Base-by-base conservation (phyloP, 352 stramenopile species). In the Elongisporangium prolatum region DNA sequence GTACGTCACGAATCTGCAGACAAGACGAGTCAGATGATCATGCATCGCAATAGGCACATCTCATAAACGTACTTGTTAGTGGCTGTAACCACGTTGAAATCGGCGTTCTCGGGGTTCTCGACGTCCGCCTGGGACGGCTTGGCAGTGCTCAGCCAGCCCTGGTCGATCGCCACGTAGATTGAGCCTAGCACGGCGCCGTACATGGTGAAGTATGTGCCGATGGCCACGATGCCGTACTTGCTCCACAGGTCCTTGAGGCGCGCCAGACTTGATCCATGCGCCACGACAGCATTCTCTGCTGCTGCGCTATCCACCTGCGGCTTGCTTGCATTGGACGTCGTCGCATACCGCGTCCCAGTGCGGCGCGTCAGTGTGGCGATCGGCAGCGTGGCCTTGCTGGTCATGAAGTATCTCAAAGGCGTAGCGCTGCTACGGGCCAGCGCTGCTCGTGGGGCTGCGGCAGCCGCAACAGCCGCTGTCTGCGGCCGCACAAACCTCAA, bases 151-250 rank as follows among this genome's bases (percentile, higher is more conserved):
- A 93, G 69, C 75, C 84, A 89, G 60, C 84, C 83, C 60, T 87
- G 77, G 64, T 89, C 78, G 55, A 95, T 95, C 16, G 80, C 83
- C 54, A 89, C 60, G 62, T 93, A 95, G 57, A 93, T 85, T 38
- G 83, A 90, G 51, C 85, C 74, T 21, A 95, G 65, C 52, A 91
- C 82, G 20, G 74, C 61, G 21, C 80, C 83, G 48, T 95, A 95
- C 71, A 95, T 80, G 8, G 67, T 71, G 20, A 95, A 66, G 63
- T 95, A 95, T 51, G 85, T 95, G 60, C 80, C 85, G 48, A 95
- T 87, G 3, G 83, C 83, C 48, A 95, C 82, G 24, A 89, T 65
- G 59, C 85, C 85, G 59, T 93, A 95, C 67, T 93, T 87, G 55
- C 74, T 75, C 85, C 85, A 95, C 52, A 93, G 67, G 21, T 91